phyloP scores from a whole-genome alignment of 2,329 filamentous ascomycete genomes.

The Sarocladium kiliense region DNA sequence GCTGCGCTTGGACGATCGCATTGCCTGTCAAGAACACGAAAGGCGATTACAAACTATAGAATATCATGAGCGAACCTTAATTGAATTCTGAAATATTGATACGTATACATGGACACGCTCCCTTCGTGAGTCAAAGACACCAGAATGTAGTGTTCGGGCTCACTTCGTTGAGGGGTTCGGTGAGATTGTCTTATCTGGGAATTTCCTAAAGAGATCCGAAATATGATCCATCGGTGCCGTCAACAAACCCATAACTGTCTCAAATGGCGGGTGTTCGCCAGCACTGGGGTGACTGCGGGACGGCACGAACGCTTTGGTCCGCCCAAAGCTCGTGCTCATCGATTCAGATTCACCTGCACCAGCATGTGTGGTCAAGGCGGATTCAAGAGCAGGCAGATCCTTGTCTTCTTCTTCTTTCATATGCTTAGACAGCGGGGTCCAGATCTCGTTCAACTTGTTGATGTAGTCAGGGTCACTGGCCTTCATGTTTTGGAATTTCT shows the following conservation, averaged over 20 bases:
- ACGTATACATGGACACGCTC: too few species aligned
- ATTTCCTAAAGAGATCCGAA: conserved; percentile 49
- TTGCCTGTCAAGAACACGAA: too few species aligned
- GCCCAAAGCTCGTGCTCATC: conserved; percentile 37
- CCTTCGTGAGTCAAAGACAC: too few species aligned
- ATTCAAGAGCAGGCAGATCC: conserved; percentile 44
- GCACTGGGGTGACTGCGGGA: conserved; percentile 45
- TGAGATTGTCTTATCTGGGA: conserved; percentile 32
- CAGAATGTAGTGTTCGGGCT: too few species aligned
- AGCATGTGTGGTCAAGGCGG: conserved; percentile 23
- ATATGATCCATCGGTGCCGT: conserved; percentile 52
- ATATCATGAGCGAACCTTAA: too few species aligned
- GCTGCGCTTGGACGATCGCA: too few species aligned
- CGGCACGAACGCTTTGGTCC: conserved; percentile 50
- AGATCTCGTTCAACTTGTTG: conserved; percentile 35
- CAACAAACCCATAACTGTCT: conserved; percentile 48
- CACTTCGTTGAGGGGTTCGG: conserved; percentile 10
- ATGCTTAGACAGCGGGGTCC: conserved; percentile 37
- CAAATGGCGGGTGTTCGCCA: conserved; percentile 48
- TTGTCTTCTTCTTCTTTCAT: conserved; percentile 45
- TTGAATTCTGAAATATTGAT: too few species aligned
- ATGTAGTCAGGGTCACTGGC: conserved; percentile 35
- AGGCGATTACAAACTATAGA: too few species aligned
- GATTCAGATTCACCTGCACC: conserved; percentile 25
- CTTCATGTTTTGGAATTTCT: conserved; percentile 42